Evolutionary conservation across 495 filamentous ascomycete species (phyloP), one percentile per base, ranked within the genome.

Genomic region (Chaetomidium leptoderma): DNA sequence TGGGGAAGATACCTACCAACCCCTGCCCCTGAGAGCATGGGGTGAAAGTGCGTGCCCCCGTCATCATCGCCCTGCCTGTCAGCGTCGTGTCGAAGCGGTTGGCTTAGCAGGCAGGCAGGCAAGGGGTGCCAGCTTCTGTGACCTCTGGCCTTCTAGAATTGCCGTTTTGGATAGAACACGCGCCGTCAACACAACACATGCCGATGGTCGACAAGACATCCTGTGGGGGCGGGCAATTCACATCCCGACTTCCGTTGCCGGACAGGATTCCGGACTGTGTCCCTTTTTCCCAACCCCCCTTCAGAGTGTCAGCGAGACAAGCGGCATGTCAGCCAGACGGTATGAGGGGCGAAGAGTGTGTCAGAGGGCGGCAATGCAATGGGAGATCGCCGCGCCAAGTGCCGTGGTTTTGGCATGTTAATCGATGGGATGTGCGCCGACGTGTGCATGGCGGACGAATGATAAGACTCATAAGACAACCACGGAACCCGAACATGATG

Each of bases 351-450:
- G 14, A 44, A 21, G 33, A 24, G 52, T 39, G 14, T 43, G 36
- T 23, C 29, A 36, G 14, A 8, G 14, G 14, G 40, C 58, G 51
- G 58, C 37, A 60, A 55, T 55, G 58, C 43, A 49, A 48, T 50
- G 58, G 45, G 51, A 60, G 58, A 55, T 60, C 52, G 58, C 51
- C 51, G 42, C 40, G 42, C 36, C 51, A 46, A 60, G 40, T 60
- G 58, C 52, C 58, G 58, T 44, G 58, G 44, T 55, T 54, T 60
- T 40, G 36, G 51, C 35, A 36, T 49, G 39, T 36, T 60, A 43
- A 59, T 54, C 50, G 37, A 37, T 36, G 30, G 35, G 44, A 26
- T 11, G 24, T n/a, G 36, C n/a, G 26, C 26, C 36, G 11, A 6
- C 14, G 17, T 13, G n/a, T 19, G 50, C 24, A 11, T 39, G 23